Percentiles rank a stretch among this genome's conserved stretches.
phyloP scores from a whole-genome alignment of 148 eudicot species.

The Fagopyrum tataricum region DNA sequence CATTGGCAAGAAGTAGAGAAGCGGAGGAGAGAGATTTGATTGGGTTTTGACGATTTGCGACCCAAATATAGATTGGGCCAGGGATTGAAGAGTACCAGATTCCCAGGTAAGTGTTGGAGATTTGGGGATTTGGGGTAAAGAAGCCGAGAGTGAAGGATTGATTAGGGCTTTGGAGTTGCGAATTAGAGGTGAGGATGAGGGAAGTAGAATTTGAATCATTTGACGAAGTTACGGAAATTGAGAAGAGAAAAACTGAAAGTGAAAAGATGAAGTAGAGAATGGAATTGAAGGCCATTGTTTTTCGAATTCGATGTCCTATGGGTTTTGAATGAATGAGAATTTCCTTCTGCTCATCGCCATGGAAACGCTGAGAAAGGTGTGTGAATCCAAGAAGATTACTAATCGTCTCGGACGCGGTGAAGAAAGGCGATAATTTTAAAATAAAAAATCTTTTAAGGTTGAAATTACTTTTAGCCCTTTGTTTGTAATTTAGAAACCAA shows the following conservation, averaged over 20 bases:
- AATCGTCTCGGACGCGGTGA: neutral
- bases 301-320: neutral
- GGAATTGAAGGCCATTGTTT: slow-evolving; percentile 7
- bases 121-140: slow-evolving; percentile 34
- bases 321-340: neutral
- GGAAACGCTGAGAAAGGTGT: neutral
- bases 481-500: too few relatives aligned
- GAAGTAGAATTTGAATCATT: neutral
- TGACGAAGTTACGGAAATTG: neutral
- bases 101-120: slow-evolving; percentile 37
- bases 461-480: neutral
- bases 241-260: neutral
- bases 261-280: neutral
- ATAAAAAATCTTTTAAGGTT: neutral
- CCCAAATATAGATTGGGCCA: slow-evolving; percentile 59
- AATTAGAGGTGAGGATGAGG: neutral
- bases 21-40: slow-evolving; percentile 26
- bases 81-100: slow-evolving; percentile 64
- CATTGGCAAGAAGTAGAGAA: slow-evolving; percentile 20
- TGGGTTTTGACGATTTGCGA: slow-evolving; percentile 58
- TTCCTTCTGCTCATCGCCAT: neutral
- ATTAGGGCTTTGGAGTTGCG: slow-evolving; percentile 17
- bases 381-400: neutral
- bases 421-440: neutral
- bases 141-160: slow-evolving; percentile 48